Percentiles rank a stretch among this genome's conserved stretches.
These are phyloP conservation scores for Cordia subcordata DNA, from an alignment of 257 asterid species.

Conservation along the genomic window DNA sequence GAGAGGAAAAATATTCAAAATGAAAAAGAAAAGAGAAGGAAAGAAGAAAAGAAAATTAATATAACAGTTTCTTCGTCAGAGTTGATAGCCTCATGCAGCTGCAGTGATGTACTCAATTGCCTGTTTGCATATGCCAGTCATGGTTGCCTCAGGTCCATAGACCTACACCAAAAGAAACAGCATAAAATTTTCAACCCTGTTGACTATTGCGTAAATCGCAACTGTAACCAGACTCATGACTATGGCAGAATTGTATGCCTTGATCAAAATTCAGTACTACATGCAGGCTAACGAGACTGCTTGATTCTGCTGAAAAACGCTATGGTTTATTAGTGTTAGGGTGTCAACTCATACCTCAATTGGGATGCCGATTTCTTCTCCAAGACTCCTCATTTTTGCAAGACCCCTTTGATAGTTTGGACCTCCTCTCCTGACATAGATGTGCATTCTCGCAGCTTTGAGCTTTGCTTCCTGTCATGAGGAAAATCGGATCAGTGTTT, in stretches of 20 bases:
- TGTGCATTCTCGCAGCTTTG: slow-evolving; percentile 81
- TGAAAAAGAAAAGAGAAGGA: background rate
- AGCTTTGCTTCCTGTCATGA: slow-evolving; percentile 74
- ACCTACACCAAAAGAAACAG: slow-evolving; percentile 38
- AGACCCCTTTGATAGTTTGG: slow-evolving; percentile 95
- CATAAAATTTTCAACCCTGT: no score
- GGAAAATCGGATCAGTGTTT: background rate
- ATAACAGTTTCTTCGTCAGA: background rate
- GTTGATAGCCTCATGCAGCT: slow-evolving; percentile 45
- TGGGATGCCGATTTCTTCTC: slow-evolving; percentile 87
- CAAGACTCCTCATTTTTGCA: slow-evolving; percentile 82
- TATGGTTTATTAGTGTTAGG: no score
- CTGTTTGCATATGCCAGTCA: slow-evolving; percentile 97
- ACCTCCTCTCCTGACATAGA: slow-evolving; percentile 90
- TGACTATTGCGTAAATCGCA: no score
- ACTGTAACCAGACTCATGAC: no score
- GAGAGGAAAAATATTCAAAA: background rate
- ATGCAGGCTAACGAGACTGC: no score
- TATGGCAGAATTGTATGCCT: no score
- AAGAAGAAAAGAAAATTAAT: no score
- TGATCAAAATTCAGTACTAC: no score
- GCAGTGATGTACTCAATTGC: slow-evolving; percentile 92
- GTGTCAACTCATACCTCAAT: slow-evolving; percentile 52
- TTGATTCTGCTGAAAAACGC: no score
- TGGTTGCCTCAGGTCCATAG: slow-evolving; percentile 95